These are phyloP conservation scores for Leccinum subgranulosum DNA, from an alignment of 768 basidiomycete genomes.

Conservation along the genomic window DNA sequence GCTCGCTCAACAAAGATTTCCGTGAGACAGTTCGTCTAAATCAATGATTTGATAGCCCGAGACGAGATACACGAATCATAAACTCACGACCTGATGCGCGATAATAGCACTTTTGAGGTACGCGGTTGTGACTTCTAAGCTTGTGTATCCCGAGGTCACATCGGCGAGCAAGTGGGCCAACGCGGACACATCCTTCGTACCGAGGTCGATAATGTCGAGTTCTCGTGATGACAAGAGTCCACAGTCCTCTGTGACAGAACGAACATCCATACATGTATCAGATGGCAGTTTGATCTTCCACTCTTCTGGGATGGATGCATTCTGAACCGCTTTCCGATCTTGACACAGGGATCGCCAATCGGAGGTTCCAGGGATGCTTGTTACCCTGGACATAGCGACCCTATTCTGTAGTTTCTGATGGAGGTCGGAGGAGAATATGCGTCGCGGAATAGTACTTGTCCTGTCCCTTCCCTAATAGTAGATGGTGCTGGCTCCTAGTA, in stretches of 20 bases:
- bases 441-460: too few relatives aligned
- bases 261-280: conserved; percentile 19
- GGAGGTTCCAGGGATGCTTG: neutral
- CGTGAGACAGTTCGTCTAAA: conserved; percentile 28
- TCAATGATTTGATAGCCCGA: neutral
- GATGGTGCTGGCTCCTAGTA: neutral
- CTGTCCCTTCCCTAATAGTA: neutral
- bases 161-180: conserved; percentile 22
- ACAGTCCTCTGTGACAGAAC: conserved; percentile 18
- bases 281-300: conserved; percentile 21
- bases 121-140: conserved; percentile 26
- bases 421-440: neutral
- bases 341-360: conserved; percentile 24
- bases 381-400: neutral
- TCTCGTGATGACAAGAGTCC: conserved; percentile 24
- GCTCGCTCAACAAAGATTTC: conserved; percentile 27
- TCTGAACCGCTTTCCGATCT: conserved; percentile 17
- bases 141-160: conserved; percentile 21
- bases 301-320: conserved; percentile 21
- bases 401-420: neutral
- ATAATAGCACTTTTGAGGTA: conserved; percentile 29
- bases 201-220: conserved; percentile 20
- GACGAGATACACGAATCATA: neutral
- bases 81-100: conserved; percentile 25
- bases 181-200: conserved; percentile 23